Conservation (phyloP, 2,329 filamentous ascomycete genomes). For the Pseudogymnoascus sp. region DNA sequence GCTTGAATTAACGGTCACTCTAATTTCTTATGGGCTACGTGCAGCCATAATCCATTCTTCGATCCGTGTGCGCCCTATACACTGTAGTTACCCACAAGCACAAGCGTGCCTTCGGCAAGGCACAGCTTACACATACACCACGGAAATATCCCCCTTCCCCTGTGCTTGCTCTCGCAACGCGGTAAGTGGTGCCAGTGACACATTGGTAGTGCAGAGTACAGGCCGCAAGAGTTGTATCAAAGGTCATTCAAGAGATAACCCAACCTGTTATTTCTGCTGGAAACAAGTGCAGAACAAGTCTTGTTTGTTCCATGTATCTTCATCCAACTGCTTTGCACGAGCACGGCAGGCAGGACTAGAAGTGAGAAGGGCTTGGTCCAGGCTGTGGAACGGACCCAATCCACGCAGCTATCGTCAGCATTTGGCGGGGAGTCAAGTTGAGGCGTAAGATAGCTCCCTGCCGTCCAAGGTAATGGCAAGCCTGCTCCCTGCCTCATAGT, state of each 20-base stretch:
- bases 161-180: background rate
- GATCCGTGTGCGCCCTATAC: background rate
- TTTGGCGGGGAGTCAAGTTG: background rate
- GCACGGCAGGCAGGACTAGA: background rate
- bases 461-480: background rate
- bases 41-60: slow-evolving; percentile 6
- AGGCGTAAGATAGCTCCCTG: background rate
- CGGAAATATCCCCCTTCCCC: background rate
- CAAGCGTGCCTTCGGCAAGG: background rate
- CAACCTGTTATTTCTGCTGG: background rate
- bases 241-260: background rate
- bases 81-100: background rate
- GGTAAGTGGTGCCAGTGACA: background rate
- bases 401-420: background rate
- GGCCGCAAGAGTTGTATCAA: background rate
- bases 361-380: slow-evolving; percentile 6
- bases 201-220: background rate
- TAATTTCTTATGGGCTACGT: slow-evolving; percentile 2
- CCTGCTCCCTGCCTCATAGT: background rate
- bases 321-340: background rate
- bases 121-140: slow-evolving; percentile 3
- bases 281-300: background rate
- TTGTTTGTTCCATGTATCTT: background rate
- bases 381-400: background rate
- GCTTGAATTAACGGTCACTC: background rate